These are phyloP conservation scores for Rhododendron ferrugineum DNA, from an alignment of 148 eudicot species.

Conservation along the genomic window DNA sequence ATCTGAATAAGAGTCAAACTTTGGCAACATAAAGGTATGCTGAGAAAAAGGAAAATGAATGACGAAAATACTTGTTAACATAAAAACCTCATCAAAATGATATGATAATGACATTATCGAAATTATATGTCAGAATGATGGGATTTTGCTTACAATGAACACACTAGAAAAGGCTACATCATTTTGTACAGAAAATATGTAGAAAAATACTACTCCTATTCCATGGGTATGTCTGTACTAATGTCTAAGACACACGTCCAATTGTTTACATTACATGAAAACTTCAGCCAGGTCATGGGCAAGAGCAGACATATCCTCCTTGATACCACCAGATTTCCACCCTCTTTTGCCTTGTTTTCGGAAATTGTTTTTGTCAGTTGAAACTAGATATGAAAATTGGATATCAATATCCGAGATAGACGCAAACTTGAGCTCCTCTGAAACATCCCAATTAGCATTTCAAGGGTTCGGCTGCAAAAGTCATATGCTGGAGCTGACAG, in stretches of 20 bases:
- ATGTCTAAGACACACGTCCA: background rate
- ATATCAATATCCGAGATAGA: background rate
- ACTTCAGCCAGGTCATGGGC: background rate
- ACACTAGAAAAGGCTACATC: background rate
- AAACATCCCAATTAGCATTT: background rate
- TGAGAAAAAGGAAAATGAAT: background rate
- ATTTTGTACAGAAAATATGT: background rate
- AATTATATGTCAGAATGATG: background rate
- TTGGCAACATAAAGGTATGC: conserved; percentile 5
- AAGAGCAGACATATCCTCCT: background rate
- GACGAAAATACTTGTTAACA: background rate
- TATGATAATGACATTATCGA: background rate
- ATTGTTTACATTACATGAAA: background rate
- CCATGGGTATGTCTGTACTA: background rate
- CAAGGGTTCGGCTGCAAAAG: background rate
- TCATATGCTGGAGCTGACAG: background rate
- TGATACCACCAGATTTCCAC: background rate
- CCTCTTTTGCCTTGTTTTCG: background rate
- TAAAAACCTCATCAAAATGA: background rate
- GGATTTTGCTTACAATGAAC: background rate
- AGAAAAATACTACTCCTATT: background rate
- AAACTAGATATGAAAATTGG: background rate
- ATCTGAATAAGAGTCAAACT: conserved; percentile 24
- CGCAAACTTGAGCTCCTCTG: background rate
- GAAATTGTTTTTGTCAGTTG: background rate